Percentiles rank a stretch among this genome's conserved stretches.
Evolutionary conservation across 768 basidiomycete genomes (phyloP).

Genomic region (Lactifluus rugatus): DNA sequence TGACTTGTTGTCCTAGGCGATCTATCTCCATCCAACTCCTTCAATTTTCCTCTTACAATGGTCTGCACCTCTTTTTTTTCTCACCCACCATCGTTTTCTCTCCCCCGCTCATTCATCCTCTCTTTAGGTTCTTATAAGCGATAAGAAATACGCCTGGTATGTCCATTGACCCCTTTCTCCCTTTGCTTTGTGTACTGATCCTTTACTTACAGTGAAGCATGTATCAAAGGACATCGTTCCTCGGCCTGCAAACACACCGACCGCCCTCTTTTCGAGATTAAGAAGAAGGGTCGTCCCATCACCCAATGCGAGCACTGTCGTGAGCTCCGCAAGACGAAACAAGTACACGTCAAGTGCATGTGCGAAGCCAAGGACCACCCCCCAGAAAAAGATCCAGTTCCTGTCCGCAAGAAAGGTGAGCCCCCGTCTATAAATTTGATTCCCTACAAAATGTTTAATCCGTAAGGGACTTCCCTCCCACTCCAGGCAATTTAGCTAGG

Average conservation of each 20-base stretch:
- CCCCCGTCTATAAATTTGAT: conserved; percentile 21
- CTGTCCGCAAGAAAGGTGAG: conserved; percentile 52
- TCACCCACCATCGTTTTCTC: neutral
- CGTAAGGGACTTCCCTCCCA: conserved; percentile 26
- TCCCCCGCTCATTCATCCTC: neutral
- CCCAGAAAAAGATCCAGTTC: conserved; percentile 9
- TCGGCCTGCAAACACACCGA: conserved; percentile 81
- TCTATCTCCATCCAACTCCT: neutral
- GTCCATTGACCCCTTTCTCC: conserved; percentile 15
- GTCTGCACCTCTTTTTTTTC: neutral
- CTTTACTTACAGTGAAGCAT: conserved; percentile 56
- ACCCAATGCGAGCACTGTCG: conserved; percentile 86
- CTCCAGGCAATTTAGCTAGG: conserved; percentile 41
- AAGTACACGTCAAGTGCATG: conserved; percentile 74
- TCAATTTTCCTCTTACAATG: conserved; percentile 6
- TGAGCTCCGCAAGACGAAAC: conserved; percentile 68
- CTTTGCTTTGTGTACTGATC: conserved; percentile 1
- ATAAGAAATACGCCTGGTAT: conserved; percentile 67
- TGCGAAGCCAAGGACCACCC: conserved; percentile 33
- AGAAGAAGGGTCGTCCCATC: conserved; percentile 87
- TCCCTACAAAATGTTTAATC: conserved; percentile 22
- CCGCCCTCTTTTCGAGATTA: conserved; percentile 84
- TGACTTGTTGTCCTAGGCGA: conserved; percentile 17
- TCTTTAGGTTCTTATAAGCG: conserved; percentile 59
- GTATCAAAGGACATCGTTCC: conserved; percentile 91